Conservation (phyloP, 164 flowering plant species). For the Vitis rupestris region DNA sequence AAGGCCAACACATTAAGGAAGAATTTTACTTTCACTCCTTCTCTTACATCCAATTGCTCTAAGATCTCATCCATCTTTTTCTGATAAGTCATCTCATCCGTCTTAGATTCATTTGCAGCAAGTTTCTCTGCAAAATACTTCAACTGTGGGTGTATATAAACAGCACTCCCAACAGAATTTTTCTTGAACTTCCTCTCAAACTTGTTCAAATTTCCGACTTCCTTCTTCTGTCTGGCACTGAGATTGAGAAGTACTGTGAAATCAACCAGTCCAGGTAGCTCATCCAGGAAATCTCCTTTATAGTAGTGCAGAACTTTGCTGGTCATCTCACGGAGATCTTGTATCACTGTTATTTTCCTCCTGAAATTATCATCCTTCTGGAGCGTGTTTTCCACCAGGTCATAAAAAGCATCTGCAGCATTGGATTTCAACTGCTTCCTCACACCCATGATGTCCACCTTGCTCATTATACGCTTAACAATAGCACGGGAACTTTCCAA, state of each 20-base stretch:
- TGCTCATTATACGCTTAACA: constrained; percentile 21
- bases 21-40: constrained; percentile 88
- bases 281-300: constrained; percentile 85
- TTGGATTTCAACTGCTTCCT: constrained; percentile 42
- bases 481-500: constrained; percentile 10
- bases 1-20: constrained; percentile 61
- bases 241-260: constrained; percentile 66
- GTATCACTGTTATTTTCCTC: constrained; percentile 62
- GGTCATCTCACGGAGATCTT: constrained; percentile 87
- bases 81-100: constrained; percentile 22
- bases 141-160: constrained; percentile 71
- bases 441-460: constrained; percentile 11
- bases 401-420: constrained; percentile 50
- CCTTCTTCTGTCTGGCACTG: constrained; percentile 43
- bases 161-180: constrained; percentile 54
- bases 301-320: constrained; percentile 77
- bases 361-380: constrained; percentile 57
- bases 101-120: constrained; percentile 16
- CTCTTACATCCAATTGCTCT: constrained; percentile 45
- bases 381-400: constrained; percentile 70
- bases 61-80: constrained; percentile 39
- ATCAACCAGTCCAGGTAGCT: constrained; percentile 87
- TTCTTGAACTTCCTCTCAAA: constrained; percentile 50
- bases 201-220: constrained; percentile 37
- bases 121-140: constrained; percentile 36